Evolutionary conservation across 2,329 filamentous ascomycete species (phyloP), one percentile per base, ranked within the genome.

Genomic region (Paecilomyces fulvus): DNA sequence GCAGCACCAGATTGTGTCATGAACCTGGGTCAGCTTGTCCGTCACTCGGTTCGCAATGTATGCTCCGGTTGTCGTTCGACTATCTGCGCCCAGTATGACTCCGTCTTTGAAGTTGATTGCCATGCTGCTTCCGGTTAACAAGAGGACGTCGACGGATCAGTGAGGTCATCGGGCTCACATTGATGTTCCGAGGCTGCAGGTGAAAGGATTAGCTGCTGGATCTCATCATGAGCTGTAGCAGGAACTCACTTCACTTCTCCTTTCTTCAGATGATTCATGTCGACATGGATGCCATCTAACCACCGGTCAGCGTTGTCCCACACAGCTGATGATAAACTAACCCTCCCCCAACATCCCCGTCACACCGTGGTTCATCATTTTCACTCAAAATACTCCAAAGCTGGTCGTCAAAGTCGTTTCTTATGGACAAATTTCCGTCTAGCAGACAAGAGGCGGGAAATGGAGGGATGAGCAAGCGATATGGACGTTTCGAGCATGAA

Each of bases 1-100:
- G 80, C 94, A 99, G 80, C 94, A 99, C 94, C 94, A 99, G 77
- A 99, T 97, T 58, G 92, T 97, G 76, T 99, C 94, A 78, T 95
- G 89, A 59, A 99, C 92, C 80, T 92, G 89, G 68, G 94, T 99
- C 73, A 99, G 86, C 82, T 99, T 99, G 83, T 99, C 94, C 62
- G 94, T 99, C 63, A 99, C 94, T 81, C 94, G 88, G 77, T 99
- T 99, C 67, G 94, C 94, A 71, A 99, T 97, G 82, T 97, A 99
- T 66, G 92, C 86, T 68, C 94, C 94, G 55, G 92, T 99, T 51
- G 94, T 99, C 64, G 94, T 99, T 79, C 94, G 86, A 70, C 91
- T 96, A 76, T 99, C 94, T 67, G 94, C 94, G 63, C 94, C 89
- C 48, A 99, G 83, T 77, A 99, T 97, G 58, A 99, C 94, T 60